phyloP scores from a whole-genome alignment of 2,329 filamentous ascomycete genomes.

The Cercospora sp. region DNA sequence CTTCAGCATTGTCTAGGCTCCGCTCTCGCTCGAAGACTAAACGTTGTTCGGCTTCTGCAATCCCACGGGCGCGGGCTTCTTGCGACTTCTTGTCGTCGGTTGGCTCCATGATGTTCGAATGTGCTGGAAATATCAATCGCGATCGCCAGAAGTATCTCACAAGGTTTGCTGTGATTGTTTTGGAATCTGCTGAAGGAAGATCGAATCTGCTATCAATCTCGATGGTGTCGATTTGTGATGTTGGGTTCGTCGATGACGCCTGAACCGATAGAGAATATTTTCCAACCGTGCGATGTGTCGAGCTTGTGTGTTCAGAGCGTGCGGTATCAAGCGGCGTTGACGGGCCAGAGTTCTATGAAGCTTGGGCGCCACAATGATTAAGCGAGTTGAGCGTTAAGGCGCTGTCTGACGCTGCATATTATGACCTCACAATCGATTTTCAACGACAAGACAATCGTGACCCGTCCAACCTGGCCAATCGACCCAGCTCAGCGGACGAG shows the following conservation, averaged over 20 bases:
- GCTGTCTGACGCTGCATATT: not conserved
- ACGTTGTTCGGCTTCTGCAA: not conserved
- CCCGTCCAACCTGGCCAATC: not conserved
- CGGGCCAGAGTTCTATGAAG: not conserved
- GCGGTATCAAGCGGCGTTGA: not conserved
- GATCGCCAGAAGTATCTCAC: not conserved
- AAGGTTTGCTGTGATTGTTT: not conserved
- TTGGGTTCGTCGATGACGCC: not conserved
- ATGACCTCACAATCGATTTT: not conserved
- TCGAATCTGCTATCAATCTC: not conserved
- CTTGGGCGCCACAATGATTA: not conserved
- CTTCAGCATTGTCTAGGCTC: not conserved
- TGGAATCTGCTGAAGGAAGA: not conserved
- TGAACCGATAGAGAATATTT: not conserved
- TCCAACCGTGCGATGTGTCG: not conserved
- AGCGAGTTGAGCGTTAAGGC: not conserved
- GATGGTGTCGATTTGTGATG: not conserved
- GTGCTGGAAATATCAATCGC: not conserved
- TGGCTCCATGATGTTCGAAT: not conserved
- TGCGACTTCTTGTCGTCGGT: not conserved
- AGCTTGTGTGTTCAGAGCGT: not conserved
- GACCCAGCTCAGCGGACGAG: not conserved
- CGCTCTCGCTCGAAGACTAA: not conserved
- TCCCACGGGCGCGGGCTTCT: not conserved
- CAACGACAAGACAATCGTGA: not conserved